phyloP scores from a whole-genome alignment of 2,329 filamentous ascomycete genomes.

The Fusarium phyllophilum region DNA sequence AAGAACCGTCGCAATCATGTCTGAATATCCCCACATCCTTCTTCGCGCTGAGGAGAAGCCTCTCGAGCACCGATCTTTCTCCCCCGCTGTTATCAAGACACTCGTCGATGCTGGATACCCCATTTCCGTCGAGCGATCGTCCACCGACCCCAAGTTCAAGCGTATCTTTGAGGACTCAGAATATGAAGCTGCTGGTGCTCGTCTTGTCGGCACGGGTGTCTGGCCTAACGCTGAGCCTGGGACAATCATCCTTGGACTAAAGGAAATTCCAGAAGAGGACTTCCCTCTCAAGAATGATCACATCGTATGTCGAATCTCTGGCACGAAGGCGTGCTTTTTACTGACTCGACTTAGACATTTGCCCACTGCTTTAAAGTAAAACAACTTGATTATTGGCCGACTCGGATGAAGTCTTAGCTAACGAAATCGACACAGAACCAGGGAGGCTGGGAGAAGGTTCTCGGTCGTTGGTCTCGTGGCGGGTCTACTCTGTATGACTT shows the following conservation, averaged over 20 bases:
- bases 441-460: constrained; percentile 79
- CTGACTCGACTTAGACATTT: constrained; percentile 60
- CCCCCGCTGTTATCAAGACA: constrained; percentile 57
- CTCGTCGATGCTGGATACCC: constrained; percentile 76
- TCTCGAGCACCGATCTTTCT: constrained; percentile 51
- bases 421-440: constrained; percentile 59
- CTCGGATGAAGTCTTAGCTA: no score
- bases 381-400: no score
- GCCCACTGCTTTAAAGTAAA: constrained; percentile 74
- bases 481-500: constrained; percentile 74
- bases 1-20: constrained; percentile 38
- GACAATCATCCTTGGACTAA: constrained; percentile 78
- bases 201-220: constrained; percentile 71
- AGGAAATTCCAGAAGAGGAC: constrained; percentile 81
- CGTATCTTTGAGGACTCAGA: constrained; percentile 73
- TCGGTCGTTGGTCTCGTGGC: constrained; percentile 81
- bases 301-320: constrained; percentile 12
- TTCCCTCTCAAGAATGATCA: constrained; percentile 54
- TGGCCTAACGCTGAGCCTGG: constrained; percentile 76
- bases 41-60: constrained; percentile 70
- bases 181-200: constrained; percentile 71
- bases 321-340: no score
- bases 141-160: constrained; percentile 60
- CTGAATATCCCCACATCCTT: constrained; percentile 53
- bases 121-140: constrained; percentile 70